These are phyloP conservation scores for Pichia ethanolica DNA, from an alignment of 805 yeast species.

Conservation along the genomic window DNA sequence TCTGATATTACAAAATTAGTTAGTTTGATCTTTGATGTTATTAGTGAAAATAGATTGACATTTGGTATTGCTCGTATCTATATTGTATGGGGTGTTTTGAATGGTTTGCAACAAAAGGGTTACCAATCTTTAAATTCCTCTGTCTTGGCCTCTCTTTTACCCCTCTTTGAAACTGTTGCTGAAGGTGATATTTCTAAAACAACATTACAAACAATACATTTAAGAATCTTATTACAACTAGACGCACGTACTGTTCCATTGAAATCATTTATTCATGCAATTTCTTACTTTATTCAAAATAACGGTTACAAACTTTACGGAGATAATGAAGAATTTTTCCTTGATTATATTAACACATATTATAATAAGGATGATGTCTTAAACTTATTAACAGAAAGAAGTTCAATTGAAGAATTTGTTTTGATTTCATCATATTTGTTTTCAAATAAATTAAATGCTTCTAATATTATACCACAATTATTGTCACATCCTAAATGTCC, in stretches of 20 bases:
- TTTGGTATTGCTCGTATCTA: conserved; percentile 70
- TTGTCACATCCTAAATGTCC: conserved; percentile 13
- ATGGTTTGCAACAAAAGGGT: conserved; percentile 36
- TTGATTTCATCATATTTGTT: conserved; percentile 13
- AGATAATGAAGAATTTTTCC: conserved; percentile 33
- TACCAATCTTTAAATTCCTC: conserved; percentile 14
- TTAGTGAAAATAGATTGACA: conserved; percentile 40
- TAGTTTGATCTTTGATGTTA: conserved; percentile 34
- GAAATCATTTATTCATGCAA: conserved; percentile 26
- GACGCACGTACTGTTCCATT: conserved; percentile 24
- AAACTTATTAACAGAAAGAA: conserved; percentile 8
- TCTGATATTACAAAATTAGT: conserved; percentile 13
- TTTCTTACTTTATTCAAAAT: conserved; percentile 32
- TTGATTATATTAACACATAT: conserved; percentile 27
- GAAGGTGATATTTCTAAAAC: conserved; percentile 41
- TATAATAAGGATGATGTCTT: conserved; percentile 13
- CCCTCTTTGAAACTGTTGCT: conserved; percentile 28
- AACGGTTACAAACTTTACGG: conserved; percentile 28
- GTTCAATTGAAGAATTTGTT: conserved; percentile 13
- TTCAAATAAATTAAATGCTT: conserved; percentile 4
- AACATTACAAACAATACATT: conserved; percentile 43
- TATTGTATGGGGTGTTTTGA: conserved; percentile 45
- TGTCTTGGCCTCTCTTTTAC: conserved; percentile 26
- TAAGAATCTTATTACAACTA: conserved; percentile 38
- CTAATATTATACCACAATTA: conserved; percentile 12